These are phyloP conservation scores for Pisolithus tinctorius DNA, from an alignment of 768 basidiomycete species.

Conservation along the genomic window DNA sequence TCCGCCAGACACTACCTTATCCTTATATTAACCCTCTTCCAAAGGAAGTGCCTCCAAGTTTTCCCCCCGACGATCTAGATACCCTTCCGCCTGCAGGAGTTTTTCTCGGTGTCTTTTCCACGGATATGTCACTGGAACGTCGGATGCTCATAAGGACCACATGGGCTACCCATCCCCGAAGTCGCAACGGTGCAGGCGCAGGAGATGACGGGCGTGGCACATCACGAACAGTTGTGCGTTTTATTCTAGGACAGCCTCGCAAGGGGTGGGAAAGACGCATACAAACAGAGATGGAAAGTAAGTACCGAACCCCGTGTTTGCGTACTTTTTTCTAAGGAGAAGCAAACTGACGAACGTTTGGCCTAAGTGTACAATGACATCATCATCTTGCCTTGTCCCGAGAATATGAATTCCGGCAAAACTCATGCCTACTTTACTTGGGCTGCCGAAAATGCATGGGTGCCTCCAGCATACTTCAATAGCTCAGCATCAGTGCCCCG, in stretches of 20 bases:
- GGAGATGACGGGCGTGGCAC: constrained; percentile 70
- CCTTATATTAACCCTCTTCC: constrained; percentile 30
- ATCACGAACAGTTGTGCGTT: constrained; percentile 80
- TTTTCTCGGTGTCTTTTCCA: constrained; percentile 85
- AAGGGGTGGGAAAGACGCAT: constrained; percentile 75
- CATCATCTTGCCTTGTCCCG: constrained; percentile 71
- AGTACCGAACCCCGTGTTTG: constrained; percentile 25
- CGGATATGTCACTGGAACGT: constrained; percentile 78
- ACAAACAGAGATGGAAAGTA: constrained; percentile 86
- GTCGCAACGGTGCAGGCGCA: constrained; percentile 62
- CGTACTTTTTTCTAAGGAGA: not conserved
- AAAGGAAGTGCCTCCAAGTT: constrained; percentile 32
- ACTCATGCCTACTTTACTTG: constrained; percentile 88
- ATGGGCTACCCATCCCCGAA: constrained; percentile 80
- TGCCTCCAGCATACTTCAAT: constrained; percentile 66
- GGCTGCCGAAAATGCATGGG: constrained; percentile 88
- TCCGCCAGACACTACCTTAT: constrained; percentile 35
- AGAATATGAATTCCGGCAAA: constrained; percentile 98
- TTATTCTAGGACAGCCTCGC: constrained; percentile 81
- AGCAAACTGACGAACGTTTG: constrained; percentile 4
- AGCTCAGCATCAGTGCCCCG: constrained; percentile 34
- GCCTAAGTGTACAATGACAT: constrained; percentile 79
- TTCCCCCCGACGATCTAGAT: constrained; percentile 72
- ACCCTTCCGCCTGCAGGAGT: constrained; percentile 75
- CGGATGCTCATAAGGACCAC: constrained; percentile 83